Percentiles rank a stretch among this genome's conserved stretches.
Conservation (phyloP, 1,139 yeast species). For the Arxiozyma slooffiae region DNA sequence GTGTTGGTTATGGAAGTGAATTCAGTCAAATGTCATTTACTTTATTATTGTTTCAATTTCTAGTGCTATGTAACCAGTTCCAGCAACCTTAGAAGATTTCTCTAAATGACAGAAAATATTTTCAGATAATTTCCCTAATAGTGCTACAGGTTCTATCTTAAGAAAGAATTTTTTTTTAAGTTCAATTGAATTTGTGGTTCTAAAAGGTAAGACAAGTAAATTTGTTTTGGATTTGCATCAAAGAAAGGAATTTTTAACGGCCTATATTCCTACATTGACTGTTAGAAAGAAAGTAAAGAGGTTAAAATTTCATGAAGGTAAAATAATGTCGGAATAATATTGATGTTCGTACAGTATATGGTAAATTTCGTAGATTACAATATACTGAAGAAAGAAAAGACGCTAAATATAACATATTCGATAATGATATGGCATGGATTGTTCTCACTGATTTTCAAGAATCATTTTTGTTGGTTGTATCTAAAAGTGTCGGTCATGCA, state of each 20-base stretch:
- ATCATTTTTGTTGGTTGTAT: slow-evolving; percentile 37
- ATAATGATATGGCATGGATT: slow-evolving; percentile 55
- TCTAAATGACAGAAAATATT: slow-evolving; percentile 78
- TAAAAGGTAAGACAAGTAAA: slow-evolving; percentile 59
- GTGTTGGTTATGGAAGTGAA: slow-evolving; percentile 65
- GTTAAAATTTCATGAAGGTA: slow-evolving; percentile 43
- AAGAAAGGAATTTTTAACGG: slow-evolving; percentile 57
- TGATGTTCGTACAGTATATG: slow-evolving; percentile 64
- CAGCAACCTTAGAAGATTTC: slow-evolving; percentile 58
- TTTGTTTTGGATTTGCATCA: slow-evolving; percentile 79
- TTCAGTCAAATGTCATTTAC: slow-evolving; percentile 70
- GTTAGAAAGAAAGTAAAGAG: slow-evolving; percentile 46
- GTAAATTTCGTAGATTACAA: slow-evolving; percentile 51
- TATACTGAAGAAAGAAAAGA: slow-evolving; percentile 31
- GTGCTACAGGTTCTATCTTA: slow-evolving; percentile 36
- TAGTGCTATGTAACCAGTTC: slow-evolving; percentile 71
- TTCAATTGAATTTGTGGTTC: slow-evolving; percentile 53
- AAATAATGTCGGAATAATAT: slow-evolving; percentile 32
- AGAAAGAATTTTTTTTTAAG: slow-evolving; percentile 41
- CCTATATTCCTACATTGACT: slow-evolving; percentile 47
- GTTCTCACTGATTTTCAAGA: slow-evolving; percentile 78
- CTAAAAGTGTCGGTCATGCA: slow-evolving; percentile 41
- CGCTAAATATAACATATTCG: slow-evolving; percentile 27
- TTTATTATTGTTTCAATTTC: slow-evolving; percentile 43
- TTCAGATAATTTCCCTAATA: slow-evolving; percentile 65